Conservation (phyloP, 495 filamentous ascomycete species). For the Talaromyces proteolyticus region DNA sequence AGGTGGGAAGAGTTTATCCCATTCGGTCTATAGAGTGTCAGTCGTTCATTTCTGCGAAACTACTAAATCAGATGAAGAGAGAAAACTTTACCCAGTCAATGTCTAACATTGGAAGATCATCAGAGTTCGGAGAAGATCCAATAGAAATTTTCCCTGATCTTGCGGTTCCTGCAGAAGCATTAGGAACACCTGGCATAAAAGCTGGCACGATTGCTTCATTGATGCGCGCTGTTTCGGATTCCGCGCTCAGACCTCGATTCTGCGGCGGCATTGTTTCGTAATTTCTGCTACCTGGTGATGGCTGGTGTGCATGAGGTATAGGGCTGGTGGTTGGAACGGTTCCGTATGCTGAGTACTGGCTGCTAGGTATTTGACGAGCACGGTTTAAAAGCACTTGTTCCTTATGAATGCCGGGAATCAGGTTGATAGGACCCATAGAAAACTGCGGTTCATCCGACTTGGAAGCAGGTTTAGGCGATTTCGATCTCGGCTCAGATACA, state of each 20-base stretch:
- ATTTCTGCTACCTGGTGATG: background rate
- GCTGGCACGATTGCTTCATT: background rate
- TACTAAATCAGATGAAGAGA: background rate
- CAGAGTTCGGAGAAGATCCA: constrained; percentile 3
- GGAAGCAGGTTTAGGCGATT: background rate
- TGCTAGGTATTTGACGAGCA: background rate
- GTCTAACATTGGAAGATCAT: constrained; percentile 12
- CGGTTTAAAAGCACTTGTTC: background rate
- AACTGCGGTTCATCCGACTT: background rate
- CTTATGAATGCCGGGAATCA: background rate
- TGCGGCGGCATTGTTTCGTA: background rate
- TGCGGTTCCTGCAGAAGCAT: background rate
- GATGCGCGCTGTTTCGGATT: background rate
- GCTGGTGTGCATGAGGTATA: background rate
- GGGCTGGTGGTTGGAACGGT: background rate
- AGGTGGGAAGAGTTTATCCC: constrained; percentile 14
- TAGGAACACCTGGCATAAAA: background rate
- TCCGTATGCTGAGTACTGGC: background rate
- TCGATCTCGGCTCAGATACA: background rate
- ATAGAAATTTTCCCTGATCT: background rate
- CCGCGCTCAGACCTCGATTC: background rate
- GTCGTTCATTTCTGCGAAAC: background rate
- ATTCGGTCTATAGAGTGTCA: constrained; percentile 6
- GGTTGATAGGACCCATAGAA: background rate
- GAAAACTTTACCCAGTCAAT: constrained; percentile 18